Percentiles rank a stretch among this genome's conserved stretches.
These are phyloP conservation scores for Salix koriyanagi DNA, from an alignment of 345 rosid genomes.

Conservation along the genomic window DNA sequence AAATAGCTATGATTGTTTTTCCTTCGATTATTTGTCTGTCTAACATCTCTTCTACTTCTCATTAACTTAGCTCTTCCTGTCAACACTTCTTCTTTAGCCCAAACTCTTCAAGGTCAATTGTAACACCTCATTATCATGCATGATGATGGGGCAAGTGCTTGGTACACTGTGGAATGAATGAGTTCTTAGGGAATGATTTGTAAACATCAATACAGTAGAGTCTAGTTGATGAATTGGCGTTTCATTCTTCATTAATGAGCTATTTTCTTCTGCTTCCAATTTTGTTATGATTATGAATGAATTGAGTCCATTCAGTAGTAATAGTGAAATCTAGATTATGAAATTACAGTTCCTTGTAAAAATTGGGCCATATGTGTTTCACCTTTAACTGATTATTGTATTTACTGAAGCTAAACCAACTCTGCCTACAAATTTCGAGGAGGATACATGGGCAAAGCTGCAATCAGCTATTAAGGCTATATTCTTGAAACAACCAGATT, in stretches of 20 bases:
- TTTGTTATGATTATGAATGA: background rate
- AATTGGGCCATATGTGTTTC: conserved; percentile 4
- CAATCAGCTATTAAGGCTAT: conserved; percentile 92
- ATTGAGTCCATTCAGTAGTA: background rate
- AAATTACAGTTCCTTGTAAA: background rate
- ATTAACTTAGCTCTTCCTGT: background rate
- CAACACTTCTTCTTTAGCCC: background rate
- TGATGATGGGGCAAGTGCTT: no score
- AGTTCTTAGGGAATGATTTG: background rate
- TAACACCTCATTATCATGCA: background rate
- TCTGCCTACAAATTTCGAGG: conserved; percentile 79
- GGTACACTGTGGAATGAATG: background rate
- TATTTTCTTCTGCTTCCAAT: background rate
- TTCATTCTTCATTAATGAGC: background rate
- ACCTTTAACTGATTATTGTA: conserved; percentile 9
- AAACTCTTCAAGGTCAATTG: background rate
- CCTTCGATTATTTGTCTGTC: background rate
- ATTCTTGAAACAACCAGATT: conserved; percentile 66
- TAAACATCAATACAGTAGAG: background rate
- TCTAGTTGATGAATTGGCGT: background rate
- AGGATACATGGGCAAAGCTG: conserved; percentile 81
- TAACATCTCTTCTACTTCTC: background rate
- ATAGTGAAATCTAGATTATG: background rate
- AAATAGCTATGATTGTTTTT: background rate
- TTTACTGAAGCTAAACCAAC: conserved; percentile 70